Conservation (phyloP, 371 early-diverging fungal species). For the Mortierella sp. region DNA sequence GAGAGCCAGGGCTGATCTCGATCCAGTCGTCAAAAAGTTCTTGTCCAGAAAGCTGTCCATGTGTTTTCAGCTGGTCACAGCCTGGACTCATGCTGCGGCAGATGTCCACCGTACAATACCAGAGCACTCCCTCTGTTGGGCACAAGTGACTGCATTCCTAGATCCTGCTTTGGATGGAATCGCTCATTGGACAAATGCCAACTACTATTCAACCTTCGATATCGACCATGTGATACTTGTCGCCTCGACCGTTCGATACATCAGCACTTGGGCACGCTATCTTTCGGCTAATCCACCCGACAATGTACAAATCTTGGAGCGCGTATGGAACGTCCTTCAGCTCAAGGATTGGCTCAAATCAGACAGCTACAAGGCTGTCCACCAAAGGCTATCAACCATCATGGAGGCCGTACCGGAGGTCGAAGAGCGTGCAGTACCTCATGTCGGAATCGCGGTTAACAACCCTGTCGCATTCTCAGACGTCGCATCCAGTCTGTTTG, state of each 20-base stretch:
- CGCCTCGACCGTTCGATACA: conserved; percentile 58
- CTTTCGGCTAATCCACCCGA: conserved; percentile 47
- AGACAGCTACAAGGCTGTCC: conserved; percentile 17
- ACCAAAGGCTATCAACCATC: not conserved
- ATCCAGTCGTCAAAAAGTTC: conserved; percentile 53
- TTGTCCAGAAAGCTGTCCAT: conserved; percentile 58
- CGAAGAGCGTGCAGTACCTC: conserved; percentile 18
- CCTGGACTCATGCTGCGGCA: conserved; percentile 59
- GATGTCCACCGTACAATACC: conserved; percentile 67
- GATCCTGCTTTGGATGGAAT: conserved; percentile 36
- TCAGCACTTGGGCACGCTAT: conserved; percentile 61
- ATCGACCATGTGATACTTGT: conserved; percentile 28
- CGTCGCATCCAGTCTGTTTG: conserved; percentile 27
- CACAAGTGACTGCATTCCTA: conserved; percentile 61
- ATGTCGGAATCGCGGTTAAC: conserved; percentile 32
- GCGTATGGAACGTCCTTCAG: conserved; percentile 30
- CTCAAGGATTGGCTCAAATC: conserved; percentile 23
- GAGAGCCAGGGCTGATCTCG: conserved; percentile 8
- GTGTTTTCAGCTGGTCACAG: conserved; percentile 57
- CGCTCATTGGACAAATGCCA: conserved; percentile 12
- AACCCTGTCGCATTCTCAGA: conserved; percentile 27
- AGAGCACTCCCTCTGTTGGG: conserved; percentile 68
- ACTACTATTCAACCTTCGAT: conserved; percentile 4
- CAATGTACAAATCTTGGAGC: conserved; percentile 32
- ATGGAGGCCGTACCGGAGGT: conserved; percentile 15